A percentile compares a stretch with the other conserved stretches of the same genome.
Evolutionary conservation across 106 monocot species (phyloP).

Genomic region (Gastrodia elata): DNA sequence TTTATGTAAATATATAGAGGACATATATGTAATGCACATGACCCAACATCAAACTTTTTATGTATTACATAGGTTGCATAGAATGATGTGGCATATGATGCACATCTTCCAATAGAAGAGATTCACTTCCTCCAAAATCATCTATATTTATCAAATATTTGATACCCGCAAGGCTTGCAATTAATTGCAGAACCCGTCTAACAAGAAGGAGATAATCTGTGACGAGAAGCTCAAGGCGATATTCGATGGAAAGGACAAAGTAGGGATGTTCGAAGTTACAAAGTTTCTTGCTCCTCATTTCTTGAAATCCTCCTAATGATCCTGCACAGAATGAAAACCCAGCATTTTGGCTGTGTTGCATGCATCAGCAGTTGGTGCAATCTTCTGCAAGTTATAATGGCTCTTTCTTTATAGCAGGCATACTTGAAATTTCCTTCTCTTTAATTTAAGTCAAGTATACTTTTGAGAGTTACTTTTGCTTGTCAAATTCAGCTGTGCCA

Average conservation of each 20-base stretch:
- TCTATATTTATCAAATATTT: neutral
- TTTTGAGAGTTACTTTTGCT: neutral
- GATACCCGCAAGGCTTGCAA: neutral
- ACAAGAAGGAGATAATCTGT: conserved; percentile 51
- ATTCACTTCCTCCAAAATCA: neutral
- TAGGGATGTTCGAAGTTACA: conserved; percentile 52
- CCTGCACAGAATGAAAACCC: neutral
- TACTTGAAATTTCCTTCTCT: neutral
- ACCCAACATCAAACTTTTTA: too few relatives aligned
- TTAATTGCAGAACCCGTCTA: conserved; percentile 43
- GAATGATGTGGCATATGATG: neutral
- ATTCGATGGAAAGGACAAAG: conserved; percentile 56
- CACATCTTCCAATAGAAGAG: neutral
- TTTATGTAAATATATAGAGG: too few relatives aligned
- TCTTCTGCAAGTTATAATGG: neutral
- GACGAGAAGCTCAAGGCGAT: conserved; percentile 53
- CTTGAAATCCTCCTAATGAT: conserved; percentile 11
- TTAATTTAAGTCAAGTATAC: neutral
- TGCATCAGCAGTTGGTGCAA: neutral
- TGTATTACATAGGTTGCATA: too few relatives aligned
- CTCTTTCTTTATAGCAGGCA: neutral
- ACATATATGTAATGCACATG: too few relatives aligned
- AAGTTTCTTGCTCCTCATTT: conserved; percentile 43
- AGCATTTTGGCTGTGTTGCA: neutral
- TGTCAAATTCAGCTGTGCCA: neutral